A percentile compares a stretch with the other conserved stretches of the same genome.
Evolutionary conservation across 306 rosid genomes (phyloP).

Genomic region (Hippophae gyantsensis): DNA sequence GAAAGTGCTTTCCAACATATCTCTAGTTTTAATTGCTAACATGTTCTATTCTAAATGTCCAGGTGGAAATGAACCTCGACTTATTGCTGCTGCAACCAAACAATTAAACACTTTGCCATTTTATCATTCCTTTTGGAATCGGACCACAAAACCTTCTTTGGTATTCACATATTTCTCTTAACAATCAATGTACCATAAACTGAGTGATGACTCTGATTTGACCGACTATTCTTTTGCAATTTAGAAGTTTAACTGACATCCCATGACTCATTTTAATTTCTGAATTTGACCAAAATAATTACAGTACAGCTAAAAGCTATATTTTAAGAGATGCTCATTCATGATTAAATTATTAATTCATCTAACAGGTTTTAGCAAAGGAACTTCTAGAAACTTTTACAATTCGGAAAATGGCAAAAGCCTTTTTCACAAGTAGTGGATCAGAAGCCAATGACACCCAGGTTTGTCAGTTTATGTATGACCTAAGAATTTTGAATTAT

Average conservation of each 20-base stretch:
- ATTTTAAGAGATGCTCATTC: conserved; percentile 4
- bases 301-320: conserved; percentile 2
- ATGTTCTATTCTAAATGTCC: conserved; percentile 13
- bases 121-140: conserved; percentile 99
- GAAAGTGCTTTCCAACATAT: not conserved
- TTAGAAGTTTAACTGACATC: conserved; percentile 1
- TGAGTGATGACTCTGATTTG: not conserved
- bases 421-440: conserved; percentile 82
- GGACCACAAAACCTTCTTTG: conserved; percentile 88
- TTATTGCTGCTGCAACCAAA: conserved; percentile 70
- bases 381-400: conserved; percentile 69
- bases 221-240: conserved; percentile 5
- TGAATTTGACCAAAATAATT: not conserved
- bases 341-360: conserved; percentile 15
- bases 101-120: conserved; percentile 88
- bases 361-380: conserved; percentile 76
- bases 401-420: conserved; percentile 77
- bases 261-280: not conserved
- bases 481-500: conserved; percentile 13
- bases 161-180: conserved; percentile 33
- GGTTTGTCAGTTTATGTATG: conserved; percentile 34
- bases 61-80: conserved; percentile 90
- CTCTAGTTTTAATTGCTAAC: not conserved
- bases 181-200: not conserved
- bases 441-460: conserved; percentile 98